A percentile compares a stretch with the other conserved stretches of the same genome.
Evolutionary conservation across 1,139 yeast genomes (phyloP).

Genomic region (Yarrowia galli): DNA sequence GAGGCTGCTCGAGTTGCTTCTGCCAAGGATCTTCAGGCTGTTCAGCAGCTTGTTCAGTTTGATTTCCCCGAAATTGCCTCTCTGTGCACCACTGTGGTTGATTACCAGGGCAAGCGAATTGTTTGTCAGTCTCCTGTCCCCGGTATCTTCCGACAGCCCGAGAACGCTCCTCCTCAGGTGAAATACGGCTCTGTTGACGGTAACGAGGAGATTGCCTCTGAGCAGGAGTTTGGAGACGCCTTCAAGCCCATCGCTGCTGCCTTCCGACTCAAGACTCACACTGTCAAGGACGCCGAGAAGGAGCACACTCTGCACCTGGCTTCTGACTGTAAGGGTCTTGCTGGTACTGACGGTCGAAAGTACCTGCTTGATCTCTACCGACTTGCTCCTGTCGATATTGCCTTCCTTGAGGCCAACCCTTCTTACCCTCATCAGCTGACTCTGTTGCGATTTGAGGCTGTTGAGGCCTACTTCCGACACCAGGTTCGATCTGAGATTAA

Average conservation of each 20-base stretch:
- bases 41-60: conserved; percentile 70
- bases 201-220: conserved; percentile 56
- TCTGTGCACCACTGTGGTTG: conserved; percentile 82
- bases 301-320: conserved; percentile 67
- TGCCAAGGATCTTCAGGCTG: conserved; percentile 77
- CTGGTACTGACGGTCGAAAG: conserved; percentile 84
- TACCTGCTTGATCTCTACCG: conserved; percentile 86
- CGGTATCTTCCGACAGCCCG: conserved; percentile 74
- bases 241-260: conserved; percentile 71
- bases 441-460: conserved; percentile 83
- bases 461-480: conserved; percentile 87
- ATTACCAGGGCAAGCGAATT: conserved; percentile 85
- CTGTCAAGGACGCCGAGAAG: conserved; percentile 57
- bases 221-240: conserved; percentile 60
- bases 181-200: conserved; percentile 79
- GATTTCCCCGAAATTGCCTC: conserved; percentile 72
- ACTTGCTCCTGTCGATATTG: conserved; percentile 83
- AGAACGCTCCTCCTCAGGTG: conserved; percentile 58
- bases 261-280: conserved; percentile 78
- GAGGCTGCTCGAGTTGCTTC: conserved; percentile 87
- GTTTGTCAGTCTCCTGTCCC: conserved; percentile 97
- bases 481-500: conserved; percentile 62
- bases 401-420: conserved; percentile 65
- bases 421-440: conserved; percentile 85
- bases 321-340: conserved; percentile 81